Percentiles rank a stretch among this genome's conserved stretches.
phyloP scores from a whole-genome alignment of 2,329 filamentous ascomycete species.

The Chlorencoelia australis region DNA sequence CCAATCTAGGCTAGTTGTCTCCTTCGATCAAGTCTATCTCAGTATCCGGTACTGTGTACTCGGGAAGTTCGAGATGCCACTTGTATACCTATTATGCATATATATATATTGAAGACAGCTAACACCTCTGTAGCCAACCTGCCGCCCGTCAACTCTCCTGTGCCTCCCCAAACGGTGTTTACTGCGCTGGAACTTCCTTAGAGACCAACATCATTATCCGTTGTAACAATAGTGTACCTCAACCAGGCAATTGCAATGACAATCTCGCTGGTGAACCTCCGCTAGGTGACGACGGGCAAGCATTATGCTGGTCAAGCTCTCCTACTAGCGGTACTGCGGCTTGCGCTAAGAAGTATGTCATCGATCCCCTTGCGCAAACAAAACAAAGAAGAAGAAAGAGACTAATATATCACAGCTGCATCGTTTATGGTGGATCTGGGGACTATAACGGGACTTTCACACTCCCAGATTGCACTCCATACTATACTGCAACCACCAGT shows the following conservation, averaged over 20 bases:
- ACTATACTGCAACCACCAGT: conserved; percentile 21
- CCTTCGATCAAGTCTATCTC: no score
- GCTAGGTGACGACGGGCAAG: conserved; percentile 26
- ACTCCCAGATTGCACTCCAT: conserved; percentile 24
- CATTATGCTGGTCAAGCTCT: conserved; percentile 34
- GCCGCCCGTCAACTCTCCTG: conserved; percentile 30
- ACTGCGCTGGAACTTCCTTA: conserved; percentile 33
- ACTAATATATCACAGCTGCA: conserved; percentile 26
- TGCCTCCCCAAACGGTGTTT: conserved; percentile 30
- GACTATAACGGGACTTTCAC: conserved; percentile 29
- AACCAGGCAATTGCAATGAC: conserved; percentile 34
- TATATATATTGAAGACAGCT: no score
- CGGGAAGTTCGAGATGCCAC: no score
- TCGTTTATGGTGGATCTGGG: conserved; percentile 32
- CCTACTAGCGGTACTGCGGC: conserved; percentile 34
- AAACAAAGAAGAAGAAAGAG: no score
- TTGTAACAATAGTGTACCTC: conserved; percentile 32
- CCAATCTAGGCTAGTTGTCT: no score
- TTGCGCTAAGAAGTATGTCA: conserved; percentile 35
- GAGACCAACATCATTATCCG: conserved; percentile 38
- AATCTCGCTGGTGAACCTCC: conserved; percentile 36
- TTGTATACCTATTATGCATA: no score
- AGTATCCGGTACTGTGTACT: no score
- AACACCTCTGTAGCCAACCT: conserved; percentile 19
- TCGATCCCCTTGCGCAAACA: background rate